Conservation (phyloP, 768 basidiomycete species). For the Kwoniella botswanensis region DNA sequence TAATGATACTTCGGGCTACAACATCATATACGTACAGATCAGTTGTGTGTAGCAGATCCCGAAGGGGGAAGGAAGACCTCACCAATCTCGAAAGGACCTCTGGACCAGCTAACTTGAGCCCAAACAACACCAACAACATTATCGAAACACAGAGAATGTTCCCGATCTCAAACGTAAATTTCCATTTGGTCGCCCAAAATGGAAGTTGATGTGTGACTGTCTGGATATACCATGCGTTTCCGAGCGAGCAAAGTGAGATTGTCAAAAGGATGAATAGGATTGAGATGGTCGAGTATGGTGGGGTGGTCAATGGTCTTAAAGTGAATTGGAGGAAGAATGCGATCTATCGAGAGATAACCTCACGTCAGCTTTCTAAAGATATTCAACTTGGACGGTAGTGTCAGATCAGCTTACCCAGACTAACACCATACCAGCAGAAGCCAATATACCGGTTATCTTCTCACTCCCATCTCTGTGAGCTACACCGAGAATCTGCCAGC, state of each 20-base stretch:
- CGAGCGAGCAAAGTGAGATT: constrained; percentile 34
- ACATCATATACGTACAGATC: neutral
- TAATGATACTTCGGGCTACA: constrained; percentile 34
- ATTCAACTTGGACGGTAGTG: neutral
- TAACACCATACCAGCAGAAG: constrained; percentile 38
- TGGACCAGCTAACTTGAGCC: constrained; percentile 41
- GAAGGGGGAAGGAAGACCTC: constrained; percentile 9
- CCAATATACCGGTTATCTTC: constrained; percentile 31
- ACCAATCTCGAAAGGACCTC: constrained; percentile 41
- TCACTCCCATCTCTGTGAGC: constrained; percentile 8
- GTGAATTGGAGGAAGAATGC: constrained; percentile 31
- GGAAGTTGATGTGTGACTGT: constrained; percentile 28
- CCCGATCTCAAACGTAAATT: constrained; percentile 32
- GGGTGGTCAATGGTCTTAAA: constrained; percentile 40
- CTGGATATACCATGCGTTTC: constrained; percentile 33
- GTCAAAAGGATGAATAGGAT: constrained; percentile 37
- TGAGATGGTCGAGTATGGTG: constrained; percentile 38
- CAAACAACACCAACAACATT: constrained; percentile 32
- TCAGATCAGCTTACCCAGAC: constrained; percentile 49
- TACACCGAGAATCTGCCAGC: constrained; percentile 22
- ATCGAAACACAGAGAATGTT: constrained; percentile 28
- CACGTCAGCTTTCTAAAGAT: neutral
- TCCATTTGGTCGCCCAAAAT: constrained; percentile 33
- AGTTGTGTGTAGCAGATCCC: neutral
- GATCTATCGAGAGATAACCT: constrained; percentile 36